Base-by-base conservation (phyloP, 345 rosid species). In the Mallotus nudiflorus region DNA sequence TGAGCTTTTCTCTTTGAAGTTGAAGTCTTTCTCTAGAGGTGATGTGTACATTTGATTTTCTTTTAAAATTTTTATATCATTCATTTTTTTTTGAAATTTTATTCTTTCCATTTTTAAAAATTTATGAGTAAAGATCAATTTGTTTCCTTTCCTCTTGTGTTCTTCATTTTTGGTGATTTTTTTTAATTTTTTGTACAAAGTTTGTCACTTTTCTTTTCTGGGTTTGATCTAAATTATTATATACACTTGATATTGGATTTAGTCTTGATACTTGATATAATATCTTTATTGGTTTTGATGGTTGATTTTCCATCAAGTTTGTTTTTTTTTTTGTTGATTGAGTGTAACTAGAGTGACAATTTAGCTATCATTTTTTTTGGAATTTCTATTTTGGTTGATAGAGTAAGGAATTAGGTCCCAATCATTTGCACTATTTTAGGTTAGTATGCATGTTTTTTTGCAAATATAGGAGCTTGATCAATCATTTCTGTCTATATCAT, bases 201-300 rank as follows among this genome's bases (percentile, higher is more conserved):
- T 73, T 68, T 31, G 62, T 48, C 20, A 13, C 65, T 51, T 58
- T 72, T 13, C 15, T 73, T n/a, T 22, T 42, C 60, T 55, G 78
- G 58, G 51, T 65, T 25, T 73, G 45, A 27, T 75, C 72, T 42
- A 12, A 42, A 42, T 42, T 63, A n/a, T 31, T 54, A 51, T 72
- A 20, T 73, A 67, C 64, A 37, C 51, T 37, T 39, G 22, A 35
- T 59, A 71, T 65, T 76, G 50, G 75, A 76, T 72, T 67, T 75
- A 58, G 73, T 48, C 28, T 67, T 27, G 37, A 46, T 61, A 72
- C 68, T 65, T 62, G 69, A 75, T 65, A 59, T 61, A 54, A 24
- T 53, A 67, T 37, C 44, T 68, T 69, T 27, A 24, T 5, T 51
- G 62, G n/a, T 69, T 5, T 13, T 40, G 20, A 37, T 63, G 24